Conservation (phyloP, 2,329 filamentous ascomycete species). For the Aspergillus japonicus region DNA sequence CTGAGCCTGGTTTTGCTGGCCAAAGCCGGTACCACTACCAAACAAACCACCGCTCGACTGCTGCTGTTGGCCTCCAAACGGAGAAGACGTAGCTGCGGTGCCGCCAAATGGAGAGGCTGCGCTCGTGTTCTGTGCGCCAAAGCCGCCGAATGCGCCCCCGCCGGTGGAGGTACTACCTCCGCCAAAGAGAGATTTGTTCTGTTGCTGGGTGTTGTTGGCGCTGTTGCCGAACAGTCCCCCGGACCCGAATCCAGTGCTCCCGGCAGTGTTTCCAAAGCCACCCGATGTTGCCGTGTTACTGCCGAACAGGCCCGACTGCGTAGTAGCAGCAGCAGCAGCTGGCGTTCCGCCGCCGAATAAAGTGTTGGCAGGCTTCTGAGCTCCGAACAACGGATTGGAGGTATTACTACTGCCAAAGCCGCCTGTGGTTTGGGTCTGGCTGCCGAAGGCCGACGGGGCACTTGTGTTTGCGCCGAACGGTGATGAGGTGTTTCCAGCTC, state of each 20-base stretch:
- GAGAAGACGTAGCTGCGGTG: slow-evolving; percentile 37
- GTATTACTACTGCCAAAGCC: slow-evolving; percentile 37
- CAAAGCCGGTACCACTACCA: slow-evolving; percentile 36
- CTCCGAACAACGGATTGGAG: slow-evolving; percentile 45
- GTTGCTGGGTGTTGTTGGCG: slow-evolving; percentile 21
- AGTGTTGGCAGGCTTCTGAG: slow-evolving; percentile 42
- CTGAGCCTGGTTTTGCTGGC: slow-evolving; percentile 37
- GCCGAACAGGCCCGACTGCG: slow-evolving; percentile 43
- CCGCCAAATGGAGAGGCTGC: slow-evolving; percentile 36
- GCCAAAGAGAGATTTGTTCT: slow-evolving; percentile 40
- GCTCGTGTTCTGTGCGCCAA: slow-evolving; percentile 40
- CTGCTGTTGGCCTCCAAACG: slow-evolving; percentile 44
- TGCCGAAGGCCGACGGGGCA: slow-evolving; percentile 45
- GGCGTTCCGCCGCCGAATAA: slow-evolving; percentile 35
- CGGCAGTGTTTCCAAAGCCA: slow-evolving; percentile 30
- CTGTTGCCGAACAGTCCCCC: slow-evolving; percentile 43
- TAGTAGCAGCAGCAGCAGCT: slow-evolving; percentile 27
- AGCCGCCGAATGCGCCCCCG: slow-evolving; percentile 35
- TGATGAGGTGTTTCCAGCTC: slow-evolving; percentile 38
- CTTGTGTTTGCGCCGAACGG: slow-evolving; percentile 41
- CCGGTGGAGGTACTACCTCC: slow-evolving; percentile 28
- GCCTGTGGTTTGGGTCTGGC: slow-evolving; percentile 38
- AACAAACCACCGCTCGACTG: slow-evolving; percentile 24
- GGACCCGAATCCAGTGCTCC: slow-evolving; percentile 29
- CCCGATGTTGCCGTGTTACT: slow-evolving; percentile 36